Conservation (phyloP, 2,329 filamentous ascomycete species). For the Fusarium agapanthi region DNA sequence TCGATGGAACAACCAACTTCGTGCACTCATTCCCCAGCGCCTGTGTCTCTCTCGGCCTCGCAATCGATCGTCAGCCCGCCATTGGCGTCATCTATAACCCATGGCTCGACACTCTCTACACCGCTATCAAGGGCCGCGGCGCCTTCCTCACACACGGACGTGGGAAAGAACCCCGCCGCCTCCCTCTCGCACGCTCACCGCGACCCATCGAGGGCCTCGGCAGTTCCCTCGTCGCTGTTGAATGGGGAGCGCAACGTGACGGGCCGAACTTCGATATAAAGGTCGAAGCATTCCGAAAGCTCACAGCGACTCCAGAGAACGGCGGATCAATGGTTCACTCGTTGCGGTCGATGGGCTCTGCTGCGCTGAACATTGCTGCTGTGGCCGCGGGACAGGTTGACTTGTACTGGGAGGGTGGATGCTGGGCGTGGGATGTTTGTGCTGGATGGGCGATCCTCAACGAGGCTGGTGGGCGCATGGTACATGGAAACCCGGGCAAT, state of each 20-base stretch:
- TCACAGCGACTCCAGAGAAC: conserved; percentile 64
- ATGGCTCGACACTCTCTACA: conserved; percentile 74
- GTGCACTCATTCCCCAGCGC: conserved; percentile 79
- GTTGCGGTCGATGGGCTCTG: conserved; percentile 74
- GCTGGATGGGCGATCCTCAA: conserved; percentile 80
- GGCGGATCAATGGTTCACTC: conserved; percentile 82
- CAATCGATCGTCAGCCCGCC: conserved; percentile 66
- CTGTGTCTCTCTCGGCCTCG: conserved; percentile 79
- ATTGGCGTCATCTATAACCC: conserved; percentile 86
- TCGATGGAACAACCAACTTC: conserved; percentile 84
- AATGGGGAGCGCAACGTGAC: conserved; percentile 76
- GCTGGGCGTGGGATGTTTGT: conserved; percentile 87
- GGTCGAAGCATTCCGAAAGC: conserved; percentile 68
- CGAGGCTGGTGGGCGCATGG: conserved; percentile 79
- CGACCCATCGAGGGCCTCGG: conserved; percentile 68
- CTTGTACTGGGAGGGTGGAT: conserved; percentile 83
- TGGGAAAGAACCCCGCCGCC: conserved; percentile 48
- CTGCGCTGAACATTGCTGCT: conserved; percentile 77
- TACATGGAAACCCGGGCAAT: conserved; percentile 75
- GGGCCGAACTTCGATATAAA: conserved; percentile 78
- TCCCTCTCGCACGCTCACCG: conserved; percentile 57
- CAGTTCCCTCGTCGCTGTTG: conserved; percentile 71
- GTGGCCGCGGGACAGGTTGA: conserved; percentile 78
- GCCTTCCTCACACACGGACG: conserved; percentile 64
- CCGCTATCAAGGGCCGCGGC: conserved; percentile 73